These are phyloP conservation scores for Telfairia occidentalis DNA, from an alignment of 331 rosid genomes.

Conservation along the genomic window DNA sequence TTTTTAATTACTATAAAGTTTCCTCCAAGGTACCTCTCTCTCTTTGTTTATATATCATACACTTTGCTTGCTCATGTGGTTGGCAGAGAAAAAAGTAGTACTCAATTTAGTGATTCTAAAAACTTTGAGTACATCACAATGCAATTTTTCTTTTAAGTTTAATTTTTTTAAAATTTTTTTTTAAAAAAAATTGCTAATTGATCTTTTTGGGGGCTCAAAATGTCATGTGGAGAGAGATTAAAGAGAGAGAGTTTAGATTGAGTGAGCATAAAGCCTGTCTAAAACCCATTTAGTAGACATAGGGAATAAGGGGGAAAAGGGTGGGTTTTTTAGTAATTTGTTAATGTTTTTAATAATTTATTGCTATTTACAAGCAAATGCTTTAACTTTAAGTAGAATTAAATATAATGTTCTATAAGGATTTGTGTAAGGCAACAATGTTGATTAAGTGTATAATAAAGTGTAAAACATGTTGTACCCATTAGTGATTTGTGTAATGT, in stretches of 20 bases:
- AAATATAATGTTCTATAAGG: background rate
- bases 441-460: background rate
- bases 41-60: background rate
- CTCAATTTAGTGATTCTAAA: background rate
- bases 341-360: background rate
- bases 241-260: background rate
- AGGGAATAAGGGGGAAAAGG: background rate
- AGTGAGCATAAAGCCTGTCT: slow-evolving; percentile 11
- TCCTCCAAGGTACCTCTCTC: background rate
- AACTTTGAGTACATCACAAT: background rate
- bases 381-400: background rate
- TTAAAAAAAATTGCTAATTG: background rate
- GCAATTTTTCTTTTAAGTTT: background rate
- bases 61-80: background rate
- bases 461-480: background rate
- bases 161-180: background rate
- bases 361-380: background rate
- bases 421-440: background rate
- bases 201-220: background rate
- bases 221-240: slow-evolving; percentile 2
- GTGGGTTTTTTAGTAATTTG: background rate
- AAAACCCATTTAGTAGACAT: background rate
- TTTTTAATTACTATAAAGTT: background rate
- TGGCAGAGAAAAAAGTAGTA: background rate
- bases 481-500: background rate